phyloP scores from a whole-genome alignment of 2,329 filamentous ascomycete genomes.

The Aphanocladium album region DNA sequence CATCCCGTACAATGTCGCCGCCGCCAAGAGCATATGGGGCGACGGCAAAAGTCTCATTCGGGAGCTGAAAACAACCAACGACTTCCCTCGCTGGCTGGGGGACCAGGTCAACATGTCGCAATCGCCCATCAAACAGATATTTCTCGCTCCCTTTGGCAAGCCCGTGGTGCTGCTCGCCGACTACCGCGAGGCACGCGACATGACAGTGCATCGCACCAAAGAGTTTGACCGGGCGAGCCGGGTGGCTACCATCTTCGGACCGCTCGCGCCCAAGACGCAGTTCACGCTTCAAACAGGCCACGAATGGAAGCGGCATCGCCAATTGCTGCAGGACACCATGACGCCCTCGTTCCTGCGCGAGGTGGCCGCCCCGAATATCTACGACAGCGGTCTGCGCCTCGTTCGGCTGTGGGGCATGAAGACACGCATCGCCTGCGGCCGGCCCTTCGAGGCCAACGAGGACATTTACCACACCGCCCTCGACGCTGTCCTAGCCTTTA shows the following conservation, averaged over 20 bases:
- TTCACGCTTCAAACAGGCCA: slow-evolving; percentile 21
- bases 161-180: slow-evolving; percentile 40
- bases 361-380: slow-evolving; percentile 30
- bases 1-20: background rate
- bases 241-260: slow-evolving; percentile 15
- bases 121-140: slow-evolving; percentile 39
- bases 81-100: background rate
- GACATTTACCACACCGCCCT: slow-evolving; percentile 27
- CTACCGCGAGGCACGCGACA: slow-evolving; percentile 37
- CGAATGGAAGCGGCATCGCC: slow-evolving; percentile 29
- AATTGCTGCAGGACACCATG: slow-evolving; percentile 35
- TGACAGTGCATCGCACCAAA: slow-evolving; percentile 35
- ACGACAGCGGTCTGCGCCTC: slow-evolving; percentile 24
- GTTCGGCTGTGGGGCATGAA: slow-evolving; percentile 31
- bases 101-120: background rate
- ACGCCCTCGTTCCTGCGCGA: slow-evolving; percentile 29
- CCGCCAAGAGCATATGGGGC: background rate
- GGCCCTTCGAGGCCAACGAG: slow-evolving; percentile 20
- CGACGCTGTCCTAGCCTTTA: slow-evolving; percentile 26
- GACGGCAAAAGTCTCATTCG: background rate
- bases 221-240: slow-evolving; percentile 39
- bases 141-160: slow-evolving; percentile 36
- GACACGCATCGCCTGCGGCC: slow-evolving; percentile 21
- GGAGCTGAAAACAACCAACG: background rate
- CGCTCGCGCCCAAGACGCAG: background rate